A percentile compares a stretch with the other conserved stretches of the same genome.
These are phyloP conservation scores for Sporothrix schenckii DNA, from an alignment of 2,329 filamentous ascomycete species.

Conservation along the genomic window DNA sequence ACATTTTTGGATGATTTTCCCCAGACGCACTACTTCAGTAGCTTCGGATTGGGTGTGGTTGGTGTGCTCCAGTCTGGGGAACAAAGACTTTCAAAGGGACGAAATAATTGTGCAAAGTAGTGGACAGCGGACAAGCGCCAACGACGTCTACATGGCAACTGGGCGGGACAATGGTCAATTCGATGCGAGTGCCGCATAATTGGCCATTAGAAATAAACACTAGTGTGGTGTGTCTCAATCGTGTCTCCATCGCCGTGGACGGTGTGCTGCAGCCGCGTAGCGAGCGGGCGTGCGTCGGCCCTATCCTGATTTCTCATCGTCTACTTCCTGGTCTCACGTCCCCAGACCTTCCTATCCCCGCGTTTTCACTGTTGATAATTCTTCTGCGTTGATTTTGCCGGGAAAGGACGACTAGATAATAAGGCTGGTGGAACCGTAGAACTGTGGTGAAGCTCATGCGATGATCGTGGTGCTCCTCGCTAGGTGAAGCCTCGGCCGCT, in stretches of 20 bases:
- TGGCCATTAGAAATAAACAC: too few relatives aligned
- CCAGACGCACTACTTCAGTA: background rate
- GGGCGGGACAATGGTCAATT: too few relatives aligned
- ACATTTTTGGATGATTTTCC: constrained; percentile 17
- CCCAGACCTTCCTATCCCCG: background rate
- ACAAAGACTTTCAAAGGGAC: background rate
- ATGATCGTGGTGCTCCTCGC: background rate
- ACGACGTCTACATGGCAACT: too few relatives aligned
- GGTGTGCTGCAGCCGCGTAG: background rate
- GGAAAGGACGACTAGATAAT: too few relatives aligned
- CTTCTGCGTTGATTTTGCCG: background rate
- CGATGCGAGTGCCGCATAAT: too few relatives aligned
- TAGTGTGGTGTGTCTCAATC: background rate
- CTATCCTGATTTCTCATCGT: background rate
- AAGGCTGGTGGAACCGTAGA: background rate
- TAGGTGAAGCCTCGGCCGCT: background rate
- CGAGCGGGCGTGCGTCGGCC: constrained; percentile 15
- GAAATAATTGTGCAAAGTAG: background rate
- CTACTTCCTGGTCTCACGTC: background rate
- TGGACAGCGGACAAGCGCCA: too few relatives aligned
- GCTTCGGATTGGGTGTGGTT: background rate
- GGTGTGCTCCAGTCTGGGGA: background rate
- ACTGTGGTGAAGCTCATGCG: background rate
- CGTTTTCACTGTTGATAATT: background rate
- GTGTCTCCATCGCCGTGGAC: too few relatives aligned